These are phyloP conservation scores for Penicillium griseofulvum DNA, from an alignment of 2,329 filamentous ascomycete species.

Conservation along the genomic window DNA sequence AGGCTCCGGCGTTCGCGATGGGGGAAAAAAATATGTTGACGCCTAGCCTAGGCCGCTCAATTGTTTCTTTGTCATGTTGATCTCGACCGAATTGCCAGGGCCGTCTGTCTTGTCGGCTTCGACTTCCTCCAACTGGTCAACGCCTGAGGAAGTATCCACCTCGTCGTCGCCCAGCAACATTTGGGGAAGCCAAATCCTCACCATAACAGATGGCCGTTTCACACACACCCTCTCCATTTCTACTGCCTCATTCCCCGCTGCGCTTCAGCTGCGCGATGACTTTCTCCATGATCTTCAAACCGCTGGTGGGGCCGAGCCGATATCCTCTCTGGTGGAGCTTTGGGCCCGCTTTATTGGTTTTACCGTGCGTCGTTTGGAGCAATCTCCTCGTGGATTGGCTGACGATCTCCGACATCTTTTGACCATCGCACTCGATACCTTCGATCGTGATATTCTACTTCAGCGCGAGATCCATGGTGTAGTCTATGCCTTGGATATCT, in stretches of 20 bases:
- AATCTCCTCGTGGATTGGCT: neutral
- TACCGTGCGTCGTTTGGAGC: conserved; percentile 9
- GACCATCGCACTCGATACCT: neutral
- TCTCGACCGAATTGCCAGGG: neutral
- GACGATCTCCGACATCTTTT: neutral
- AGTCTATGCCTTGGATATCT: conserved; percentile 7
- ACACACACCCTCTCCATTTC: conserved; percentile 10
- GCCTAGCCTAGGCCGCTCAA: conserved; percentile 2
- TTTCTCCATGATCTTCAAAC: conserved; percentile 12
- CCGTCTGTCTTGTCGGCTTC: neutral
- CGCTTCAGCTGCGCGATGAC: conserved; percentile 11
- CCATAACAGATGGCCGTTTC: conserved; percentile 9
- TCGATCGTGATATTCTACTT: conserved; percentile 8
- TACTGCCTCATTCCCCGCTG: conserved; percentile 9
- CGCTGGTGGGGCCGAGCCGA: conserved; percentile 2
- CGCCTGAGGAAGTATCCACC: neutral
- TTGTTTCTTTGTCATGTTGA: conserved; percentile 1
- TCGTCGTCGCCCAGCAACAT: neutral
- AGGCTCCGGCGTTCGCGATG: neutral
- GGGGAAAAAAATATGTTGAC: neutral
- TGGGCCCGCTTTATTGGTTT: conserved; percentile 14
- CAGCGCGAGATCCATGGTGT: conserved; percentile 9
- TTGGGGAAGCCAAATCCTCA: conserved; percentile 5
- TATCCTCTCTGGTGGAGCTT: conserved; percentile 11
- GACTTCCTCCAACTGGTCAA: neutral